Percentiles rank a stretch among this genome's conserved stretches.
phyloP scores from a whole-genome alignment of 225 moss, liverwort and hornwort genomes.

The Antitrichia curtipendula region DNA sequence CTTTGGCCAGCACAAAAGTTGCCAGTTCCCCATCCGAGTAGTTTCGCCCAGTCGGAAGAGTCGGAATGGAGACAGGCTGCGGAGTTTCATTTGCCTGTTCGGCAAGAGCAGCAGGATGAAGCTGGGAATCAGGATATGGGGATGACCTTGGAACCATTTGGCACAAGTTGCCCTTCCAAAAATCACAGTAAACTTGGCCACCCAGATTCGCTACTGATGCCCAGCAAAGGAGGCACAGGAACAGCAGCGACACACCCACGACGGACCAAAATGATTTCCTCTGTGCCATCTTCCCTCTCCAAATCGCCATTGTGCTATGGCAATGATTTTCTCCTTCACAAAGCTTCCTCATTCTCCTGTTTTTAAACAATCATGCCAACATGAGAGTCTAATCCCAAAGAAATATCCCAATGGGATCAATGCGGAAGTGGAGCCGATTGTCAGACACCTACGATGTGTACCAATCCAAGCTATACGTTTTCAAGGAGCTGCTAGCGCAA shows the following conservation, averaged over 20 bases:
- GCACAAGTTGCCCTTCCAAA: not conserved
- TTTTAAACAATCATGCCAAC: not conserved
- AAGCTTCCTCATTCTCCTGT: slow-evolving; percentile 13
- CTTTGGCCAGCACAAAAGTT: slow-evolving; percentile 22
- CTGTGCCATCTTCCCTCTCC: slow-evolving; percentile 20
- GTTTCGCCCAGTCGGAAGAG: slow-evolving; percentile 6
- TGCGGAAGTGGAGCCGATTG: not conserved
- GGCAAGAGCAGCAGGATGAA: not conserved
- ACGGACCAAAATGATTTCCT: slow-evolving; percentile 12
- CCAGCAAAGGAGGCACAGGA: slow-evolving; percentile 20
- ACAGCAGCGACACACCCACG: slow-evolving; percentile 8
- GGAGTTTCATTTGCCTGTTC: not conserved
- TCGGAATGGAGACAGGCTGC: not conserved
- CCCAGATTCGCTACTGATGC: slow-evolving; percentile 7
- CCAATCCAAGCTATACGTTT: not conserved
- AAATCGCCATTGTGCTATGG: not conserved
- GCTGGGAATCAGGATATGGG: not conserved
- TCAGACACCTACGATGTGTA: not conserved
- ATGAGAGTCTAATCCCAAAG: not conserved
- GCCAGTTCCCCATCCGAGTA: slow-evolving; percentile 21
- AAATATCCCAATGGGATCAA: not conserved
- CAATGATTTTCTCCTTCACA: not conserved
- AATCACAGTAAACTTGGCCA: slow-evolving; percentile 2
- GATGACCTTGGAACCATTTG: not conserved
- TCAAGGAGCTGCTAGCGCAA: not conserved